Conservation (phyloP, 805 yeast genomes). For the Starmerella ratchasimensis region DNA sequence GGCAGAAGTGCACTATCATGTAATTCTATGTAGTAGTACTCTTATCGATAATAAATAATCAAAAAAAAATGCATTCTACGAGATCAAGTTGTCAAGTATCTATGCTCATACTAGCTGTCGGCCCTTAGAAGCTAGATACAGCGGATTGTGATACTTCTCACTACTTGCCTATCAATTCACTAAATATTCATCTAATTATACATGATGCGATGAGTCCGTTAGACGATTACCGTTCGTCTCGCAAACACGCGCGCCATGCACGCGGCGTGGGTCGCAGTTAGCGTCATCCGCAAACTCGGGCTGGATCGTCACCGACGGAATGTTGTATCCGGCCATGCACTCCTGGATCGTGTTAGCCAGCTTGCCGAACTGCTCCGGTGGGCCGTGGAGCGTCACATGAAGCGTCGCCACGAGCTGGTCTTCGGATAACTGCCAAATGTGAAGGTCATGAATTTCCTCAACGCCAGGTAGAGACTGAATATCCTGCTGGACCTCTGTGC, state of each 20-base stretch:
- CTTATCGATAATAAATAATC: background rate
- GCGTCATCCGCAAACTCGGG: constrained; percentile 60
- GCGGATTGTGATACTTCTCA: too few species aligned
- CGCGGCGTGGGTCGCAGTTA: background rate
- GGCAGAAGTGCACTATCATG: constrained; percentile 33
- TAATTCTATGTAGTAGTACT: constrained; percentile 12
- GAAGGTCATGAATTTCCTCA: constrained; percentile 83
- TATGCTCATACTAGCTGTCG: too few species aligned
- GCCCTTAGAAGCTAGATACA: too few species aligned
- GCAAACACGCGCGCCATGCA: background rate
- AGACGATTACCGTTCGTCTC: background rate
- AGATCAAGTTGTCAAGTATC: too few species aligned
- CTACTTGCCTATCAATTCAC: too few species aligned
- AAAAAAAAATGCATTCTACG: too few species aligned
- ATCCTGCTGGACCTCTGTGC: constrained; percentile 57
- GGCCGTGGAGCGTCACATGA: constrained; percentile 60
- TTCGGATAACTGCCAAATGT: constrained; percentile 91
- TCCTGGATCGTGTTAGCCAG: constrained; percentile 64
- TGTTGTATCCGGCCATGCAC: constrained; percentile 68
- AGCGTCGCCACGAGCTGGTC: constrained; percentile 73
- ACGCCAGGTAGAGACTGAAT: constrained; percentile 59
- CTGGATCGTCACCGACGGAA: constrained; percentile 89
- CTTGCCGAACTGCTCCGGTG: constrained; percentile 52
- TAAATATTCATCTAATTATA: too few species aligned
- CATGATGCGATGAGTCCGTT: too few species aligned